Evolutionary conservation across 371 early-diverging fungal species (phyloP).

Genomic region (Mortierella sp.): DNA sequence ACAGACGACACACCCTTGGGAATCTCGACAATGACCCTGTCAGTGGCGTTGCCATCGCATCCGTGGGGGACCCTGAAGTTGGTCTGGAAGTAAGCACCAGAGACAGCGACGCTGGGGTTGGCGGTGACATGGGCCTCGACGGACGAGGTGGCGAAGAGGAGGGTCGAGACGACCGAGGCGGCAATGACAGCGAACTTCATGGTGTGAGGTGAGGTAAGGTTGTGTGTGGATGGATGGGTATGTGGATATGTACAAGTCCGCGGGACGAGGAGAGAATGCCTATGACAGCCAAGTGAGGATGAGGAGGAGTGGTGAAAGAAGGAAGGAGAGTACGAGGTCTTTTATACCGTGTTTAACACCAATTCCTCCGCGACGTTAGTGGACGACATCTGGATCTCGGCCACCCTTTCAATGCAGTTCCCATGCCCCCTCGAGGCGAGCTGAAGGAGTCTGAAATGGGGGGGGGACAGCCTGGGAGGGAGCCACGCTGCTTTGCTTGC

Average conservation of each 20-base stretch:
- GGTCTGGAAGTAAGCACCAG: slow-evolving; percentile 43
- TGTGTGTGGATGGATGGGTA: too few relatives aligned
- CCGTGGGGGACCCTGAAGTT: slow-evolving; percentile 55
- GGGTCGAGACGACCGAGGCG: slow-evolving; percentile 24
- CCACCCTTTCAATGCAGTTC: too few relatives aligned
- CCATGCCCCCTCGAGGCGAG: too few relatives aligned
- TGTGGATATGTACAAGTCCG: neutral
- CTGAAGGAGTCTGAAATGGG: too few relatives aligned
- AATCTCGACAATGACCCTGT: slow-evolving; percentile 43
- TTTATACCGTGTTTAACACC: too few relatives aligned
- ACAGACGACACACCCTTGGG: slow-evolving; percentile 49
- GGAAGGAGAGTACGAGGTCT: neutral
- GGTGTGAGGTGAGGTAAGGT: too few relatives aligned
- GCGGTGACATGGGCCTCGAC: slow-evolving; percentile 51
- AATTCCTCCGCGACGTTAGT: too few relatives aligned
- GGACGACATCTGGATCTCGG: too few relatives aligned
- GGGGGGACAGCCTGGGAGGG: too few relatives aligned
- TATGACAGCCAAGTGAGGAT: too few relatives aligned
- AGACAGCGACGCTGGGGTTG: slow-evolving; percentile 41
- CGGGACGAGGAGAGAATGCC: too few relatives aligned
- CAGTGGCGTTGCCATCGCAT: slow-evolving; percentile 45
- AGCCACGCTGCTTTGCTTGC: too few relatives aligned
- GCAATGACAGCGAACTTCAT: slow-evolving; percentile 39
- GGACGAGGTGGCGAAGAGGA: slow-evolving; percentile 31
- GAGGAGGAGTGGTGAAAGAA: neutral